Conservation (phyloP, 1,284 basidiomycete species). For the Xanthoconium separans region DNA sequence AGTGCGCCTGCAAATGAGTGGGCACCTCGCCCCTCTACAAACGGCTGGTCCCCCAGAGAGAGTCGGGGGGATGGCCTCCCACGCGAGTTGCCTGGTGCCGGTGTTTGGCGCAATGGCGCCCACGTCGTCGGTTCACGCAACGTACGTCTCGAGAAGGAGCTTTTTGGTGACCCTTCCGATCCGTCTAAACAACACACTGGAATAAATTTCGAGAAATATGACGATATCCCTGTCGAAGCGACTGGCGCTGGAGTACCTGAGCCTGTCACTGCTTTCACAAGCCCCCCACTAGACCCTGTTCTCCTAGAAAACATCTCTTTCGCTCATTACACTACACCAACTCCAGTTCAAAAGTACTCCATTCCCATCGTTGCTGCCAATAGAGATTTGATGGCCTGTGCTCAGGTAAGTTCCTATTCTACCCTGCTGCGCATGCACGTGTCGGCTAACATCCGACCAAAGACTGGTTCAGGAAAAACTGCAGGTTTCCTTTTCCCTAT, state of each 20-base stretch:
- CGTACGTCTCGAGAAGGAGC: constrained; percentile 89
- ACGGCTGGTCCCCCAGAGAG: constrained; percentile 38
- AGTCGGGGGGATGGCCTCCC: constrained; percentile 42
- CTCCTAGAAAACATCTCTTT: constrained; percentile 93
- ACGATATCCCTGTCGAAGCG: constrained; percentile 99
- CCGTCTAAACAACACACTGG: constrained; percentile 88
- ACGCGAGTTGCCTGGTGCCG: constrained; percentile 65
- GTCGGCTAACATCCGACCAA: constrained; percentile 17
- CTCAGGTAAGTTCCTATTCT: constrained; percentile 62
- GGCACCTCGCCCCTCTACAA: constrained; percentile 40
- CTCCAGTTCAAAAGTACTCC: constrained; percentile 99
- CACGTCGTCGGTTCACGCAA: constrained; percentile 84
- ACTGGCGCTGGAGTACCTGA: constrained; percentile 96
- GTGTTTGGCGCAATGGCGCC: constrained; percentile 87
- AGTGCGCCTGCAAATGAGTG: constrained; percentile 47
- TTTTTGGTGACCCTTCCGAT: constrained; percentile 90
- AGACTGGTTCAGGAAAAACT: constrained; percentile 99
- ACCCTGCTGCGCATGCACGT: not conserved
- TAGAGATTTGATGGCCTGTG: constrained; percentile 98
- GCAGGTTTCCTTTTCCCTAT: constrained; percentile 99
- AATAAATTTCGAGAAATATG: constrained; percentile 99
- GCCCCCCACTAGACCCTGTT: constrained; percentile 89
- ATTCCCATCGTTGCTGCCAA: constrained; percentile 94
- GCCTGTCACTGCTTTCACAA: constrained; percentile 85
- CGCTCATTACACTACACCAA: constrained; percentile 93